Conservation (phyloP, 768 basidiomycete genomes). For the Xerocomus potaroensis region DNA sequence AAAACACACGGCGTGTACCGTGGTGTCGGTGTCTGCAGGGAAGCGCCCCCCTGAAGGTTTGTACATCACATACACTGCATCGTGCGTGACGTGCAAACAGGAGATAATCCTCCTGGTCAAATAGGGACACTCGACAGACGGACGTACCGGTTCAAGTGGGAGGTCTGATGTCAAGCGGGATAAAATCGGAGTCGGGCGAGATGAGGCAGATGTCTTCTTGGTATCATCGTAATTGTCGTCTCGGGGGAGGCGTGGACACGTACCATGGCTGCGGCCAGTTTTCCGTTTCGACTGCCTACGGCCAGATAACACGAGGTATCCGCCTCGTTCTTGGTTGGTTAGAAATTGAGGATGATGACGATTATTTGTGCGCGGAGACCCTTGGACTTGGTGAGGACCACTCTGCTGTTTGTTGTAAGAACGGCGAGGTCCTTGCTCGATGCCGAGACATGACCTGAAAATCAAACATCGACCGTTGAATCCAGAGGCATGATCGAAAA, state of each 20-base stretch:
- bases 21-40: background rate
- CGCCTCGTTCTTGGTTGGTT: background rate
- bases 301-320: conserved; percentile 45
- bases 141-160: conserved; percentile 29
- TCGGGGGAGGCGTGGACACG: background rate
- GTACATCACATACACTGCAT: conserved; percentile 46
- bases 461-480: background rate
- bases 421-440: conserved; percentile 38
- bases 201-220: conserved; percentile 23
- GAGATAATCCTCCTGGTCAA: conserved; percentile 27
- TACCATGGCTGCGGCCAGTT: conserved; percentile 48
- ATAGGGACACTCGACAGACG: conserved; percentile 13
- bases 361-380: conserved; percentile 39
- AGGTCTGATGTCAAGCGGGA: conserved; percentile 24
- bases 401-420: conserved; percentile 25
- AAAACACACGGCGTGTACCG: background rate
- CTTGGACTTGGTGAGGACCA: conserved; percentile 27
- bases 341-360: conserved; percentile 22
- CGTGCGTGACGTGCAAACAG: conserved; percentile 56
- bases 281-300: conserved; percentile 35
- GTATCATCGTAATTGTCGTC: background rate
- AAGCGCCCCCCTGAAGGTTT: background rate
- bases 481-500: background rate
- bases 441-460: conserved; percentile 40
- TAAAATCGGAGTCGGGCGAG: conserved; percentile 23